Base-by-base conservation (phyloP, 805 yeast genomes). In the Pichia eremophila region DNA sequence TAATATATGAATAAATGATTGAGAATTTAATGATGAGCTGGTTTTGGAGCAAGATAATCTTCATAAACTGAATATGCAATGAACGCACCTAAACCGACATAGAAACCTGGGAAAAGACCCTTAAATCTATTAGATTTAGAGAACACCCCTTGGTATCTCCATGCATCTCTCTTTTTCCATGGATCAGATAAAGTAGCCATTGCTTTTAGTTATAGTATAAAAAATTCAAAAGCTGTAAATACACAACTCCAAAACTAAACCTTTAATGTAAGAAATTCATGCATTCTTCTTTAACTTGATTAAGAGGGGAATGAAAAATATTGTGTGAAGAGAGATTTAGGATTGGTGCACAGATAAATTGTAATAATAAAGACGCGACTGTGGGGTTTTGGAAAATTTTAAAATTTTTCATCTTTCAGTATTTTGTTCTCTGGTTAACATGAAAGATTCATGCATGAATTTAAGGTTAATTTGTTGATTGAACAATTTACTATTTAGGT, bases 101-200 rank as follows among this genome's bases (percentile, higher is more conserved):
- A 85, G 44, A 86, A 73, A 3, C 95, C 95, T 5, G 95, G 95
- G 60, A 87, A 77, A 15, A 85, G 74, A 48, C 79, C 79, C 58
- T 74, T 79, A 65, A 79, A 81, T 57, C 93, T 72, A 66, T 81
- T 79, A 44, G 68, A 67, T 57, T 87, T 78, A 46, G 85, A 74
- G 70, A 87, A 87, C 46, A 81, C 85, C 50, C 93, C 95, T 59
- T 79, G 82, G 67, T 80, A 83, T 73, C 95, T 81, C 95, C 95
- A 86, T 42, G 95, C 93, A 64, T 86, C 95, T 74, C 95, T 46
- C 36, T 48, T 52, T 48, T 69, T 73, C 78, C 78, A 73, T 44
- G 77, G 75, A 52, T 71, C 71, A 46, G 60, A 53, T 38, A 57
- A 45, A 40, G 52, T 53, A 40, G 66, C 60, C 64, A 63, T 62